These are phyloP conservation scores for Ophiocordyceps unilateralis DNA, from an alignment of 2,329 filamentous ascomycete species.

Conservation along the genomic window DNA sequence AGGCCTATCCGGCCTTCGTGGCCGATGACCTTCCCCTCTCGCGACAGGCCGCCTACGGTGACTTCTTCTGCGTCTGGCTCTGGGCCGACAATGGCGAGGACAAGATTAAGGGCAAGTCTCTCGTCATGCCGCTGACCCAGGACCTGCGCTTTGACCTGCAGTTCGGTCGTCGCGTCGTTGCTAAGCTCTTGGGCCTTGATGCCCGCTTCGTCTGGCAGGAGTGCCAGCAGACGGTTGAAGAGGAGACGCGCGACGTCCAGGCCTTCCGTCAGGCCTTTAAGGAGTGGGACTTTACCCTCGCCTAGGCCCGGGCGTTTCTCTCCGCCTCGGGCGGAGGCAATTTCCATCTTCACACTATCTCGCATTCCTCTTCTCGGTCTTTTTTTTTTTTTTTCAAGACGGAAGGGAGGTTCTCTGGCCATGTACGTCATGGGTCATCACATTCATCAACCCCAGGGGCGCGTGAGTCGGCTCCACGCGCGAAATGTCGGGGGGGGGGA, in stretches of 20 bases:
- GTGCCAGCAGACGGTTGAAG: conserved; percentile 56
- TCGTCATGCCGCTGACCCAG: conserved; percentile 57
- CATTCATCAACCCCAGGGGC: background rate
- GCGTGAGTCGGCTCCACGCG: background rate
- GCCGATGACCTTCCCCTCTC: conserved; percentile 31
- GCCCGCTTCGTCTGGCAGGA: conserved; percentile 70
- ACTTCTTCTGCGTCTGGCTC: conserved; percentile 74
- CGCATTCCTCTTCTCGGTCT: background rate
- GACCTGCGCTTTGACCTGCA: conserved; percentile 74
- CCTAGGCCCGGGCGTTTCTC: conserved; percentile 3
- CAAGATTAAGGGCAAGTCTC: conserved; percentile 39
- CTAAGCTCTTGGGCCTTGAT: conserved; percentile 71
- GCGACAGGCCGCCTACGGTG: conserved; percentile 28
- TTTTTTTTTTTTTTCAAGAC: background rate
- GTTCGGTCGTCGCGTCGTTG: conserved; percentile 74
- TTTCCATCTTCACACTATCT: background rate
- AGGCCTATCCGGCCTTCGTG: conserved; percentile 33
- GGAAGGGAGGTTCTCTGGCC: background rate
- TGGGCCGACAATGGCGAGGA: conserved; percentile 45
- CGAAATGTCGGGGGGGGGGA: background rate
- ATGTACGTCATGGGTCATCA: background rate
- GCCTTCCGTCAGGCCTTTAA: conserved; percentile 71
- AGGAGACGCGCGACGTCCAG: conserved; percentile 64
- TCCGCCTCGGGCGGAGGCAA: background rate
- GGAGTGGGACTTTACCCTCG: conserved; percentile 64